A percentile compares a stretch with the other conserved stretches of the same genome.
Conservation (phyloP, 495 filamentous ascomycete species). For the Aspergillus sclerotioniger region DNA sequence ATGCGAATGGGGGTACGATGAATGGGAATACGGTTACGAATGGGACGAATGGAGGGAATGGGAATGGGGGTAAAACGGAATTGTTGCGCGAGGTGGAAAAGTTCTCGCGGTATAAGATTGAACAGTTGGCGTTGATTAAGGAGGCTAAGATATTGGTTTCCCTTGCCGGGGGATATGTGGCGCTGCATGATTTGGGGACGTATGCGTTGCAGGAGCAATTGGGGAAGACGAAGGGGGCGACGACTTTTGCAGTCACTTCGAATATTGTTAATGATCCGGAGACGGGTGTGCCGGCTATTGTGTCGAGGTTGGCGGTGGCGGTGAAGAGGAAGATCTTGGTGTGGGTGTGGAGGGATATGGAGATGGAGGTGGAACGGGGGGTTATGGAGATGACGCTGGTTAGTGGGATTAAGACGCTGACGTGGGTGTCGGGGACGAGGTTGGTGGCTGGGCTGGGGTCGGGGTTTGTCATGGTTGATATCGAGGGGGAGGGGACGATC, state of each 20-base stretch:
- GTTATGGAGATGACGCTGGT: slow-evolving; percentile 74
- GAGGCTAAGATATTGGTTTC: slow-evolving; percentile 89
- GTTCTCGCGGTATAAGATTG: slow-evolving; percentile 84
- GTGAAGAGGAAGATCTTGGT: slow-evolving; percentile 86
- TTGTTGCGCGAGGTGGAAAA: slow-evolving; percentile 87
- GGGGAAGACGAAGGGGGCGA: slow-evolving; percentile 81
- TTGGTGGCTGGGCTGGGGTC: slow-evolving; percentile 84
- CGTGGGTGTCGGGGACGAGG: slow-evolving; percentile 83
- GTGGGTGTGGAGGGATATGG: slow-evolving; percentile 96
- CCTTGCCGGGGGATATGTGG: slow-evolving; percentile 81
- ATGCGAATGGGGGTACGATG: slow-evolving; percentile 4
- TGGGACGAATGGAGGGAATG: slow-evolving; percentile 23
- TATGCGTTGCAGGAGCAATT: slow-evolving; percentile 78
- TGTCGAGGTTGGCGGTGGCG: slow-evolving; percentile 84
- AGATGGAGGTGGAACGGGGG: slow-evolving; percentile 59
- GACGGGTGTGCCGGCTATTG: slow-evolving; percentile 84
- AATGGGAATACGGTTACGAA: slow-evolving; percentile 4
- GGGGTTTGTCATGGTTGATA: slow-evolving; percentile 85
- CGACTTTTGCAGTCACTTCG: slow-evolving; percentile 85
- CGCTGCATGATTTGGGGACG: slow-evolving; percentile 81
- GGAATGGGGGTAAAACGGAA: slow-evolving; percentile 65
- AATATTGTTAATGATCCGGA: slow-evolving; percentile 87
- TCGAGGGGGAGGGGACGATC: slow-evolving; percentile 63
- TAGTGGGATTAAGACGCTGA: slow-evolving; percentile 77
- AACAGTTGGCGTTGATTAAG: slow-evolving; percentile 92